Evolutionary conservation across 805 yeast genomes (phyloP).

Genomic region (Torulaspora indica): DNA sequence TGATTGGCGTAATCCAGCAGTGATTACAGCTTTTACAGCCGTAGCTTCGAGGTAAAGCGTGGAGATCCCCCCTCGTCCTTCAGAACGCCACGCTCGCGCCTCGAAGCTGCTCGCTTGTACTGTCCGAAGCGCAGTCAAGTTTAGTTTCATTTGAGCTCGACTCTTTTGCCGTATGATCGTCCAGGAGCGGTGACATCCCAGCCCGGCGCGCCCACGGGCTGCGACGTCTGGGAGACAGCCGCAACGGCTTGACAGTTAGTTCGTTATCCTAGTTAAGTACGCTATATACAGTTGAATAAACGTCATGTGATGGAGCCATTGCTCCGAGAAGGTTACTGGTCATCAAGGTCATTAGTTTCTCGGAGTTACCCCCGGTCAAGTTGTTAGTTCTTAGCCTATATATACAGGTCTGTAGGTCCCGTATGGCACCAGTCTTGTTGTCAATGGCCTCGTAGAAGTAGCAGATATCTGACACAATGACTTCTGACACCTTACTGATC

Average conservation of each 20-base stretch:
- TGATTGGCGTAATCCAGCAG: conserved; percentile 46
- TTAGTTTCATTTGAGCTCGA: conserved; percentile 27
- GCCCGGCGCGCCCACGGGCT: conserved; percentile 12
- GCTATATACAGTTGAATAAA: conserved; percentile 5
- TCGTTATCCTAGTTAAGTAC: not conserved
- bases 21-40: conserved; percentile 32
- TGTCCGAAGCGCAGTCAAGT: conserved; percentile 38
- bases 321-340: conserved; percentile 3
- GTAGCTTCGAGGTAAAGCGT: conserved; percentile 1
- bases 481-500: conserved; percentile 46
- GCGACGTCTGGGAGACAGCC: conserved; percentile 8
- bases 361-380: not conserved
- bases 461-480: not conserved
- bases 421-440: not conserved
- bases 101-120: conserved; percentile 11
- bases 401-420: not conserved
- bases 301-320: conserved; percentile 9
- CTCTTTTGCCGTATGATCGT: conserved; percentile 17
- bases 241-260: not conserved
- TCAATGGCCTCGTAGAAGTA: not conserved
- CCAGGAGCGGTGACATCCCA: not conserved
- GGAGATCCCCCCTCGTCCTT: conserved; percentile 6
- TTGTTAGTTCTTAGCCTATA: not conserved
- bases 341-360: not conserved
- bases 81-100: conserved; percentile 1